These are phyloP conservation scores for Trichoderma arundinaceum DNA, from an alignment of 2,329 filamentous ascomycete genomes.

Conservation along the genomic window DNA sequence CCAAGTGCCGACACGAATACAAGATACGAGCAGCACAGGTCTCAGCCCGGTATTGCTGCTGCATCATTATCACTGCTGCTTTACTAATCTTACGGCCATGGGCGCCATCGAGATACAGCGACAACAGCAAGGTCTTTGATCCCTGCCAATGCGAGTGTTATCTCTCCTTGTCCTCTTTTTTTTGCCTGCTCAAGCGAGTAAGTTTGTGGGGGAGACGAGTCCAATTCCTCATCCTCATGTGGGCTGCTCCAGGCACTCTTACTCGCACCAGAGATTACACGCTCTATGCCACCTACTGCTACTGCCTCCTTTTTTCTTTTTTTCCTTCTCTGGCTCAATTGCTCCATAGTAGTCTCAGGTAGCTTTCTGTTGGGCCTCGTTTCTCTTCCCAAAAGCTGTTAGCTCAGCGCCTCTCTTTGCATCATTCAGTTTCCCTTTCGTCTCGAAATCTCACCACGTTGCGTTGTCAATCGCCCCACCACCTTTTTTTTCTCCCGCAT, in stretches of 20 bases:
- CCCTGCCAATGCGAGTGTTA: not conserved
- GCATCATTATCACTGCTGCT: no score
- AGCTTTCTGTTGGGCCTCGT: not conserved
- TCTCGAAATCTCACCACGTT: conserved; percentile 18
- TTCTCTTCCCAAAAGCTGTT: not conserved
- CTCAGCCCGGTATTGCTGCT: no score
- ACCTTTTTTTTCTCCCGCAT: conserved; percentile 7
- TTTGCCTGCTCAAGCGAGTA: not conserved
- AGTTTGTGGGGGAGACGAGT: not conserved
- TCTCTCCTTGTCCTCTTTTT: not conserved
- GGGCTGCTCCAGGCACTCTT: not conserved
- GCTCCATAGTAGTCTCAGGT: conserved; percentile 1
- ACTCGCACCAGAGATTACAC: conserved; percentile 2
- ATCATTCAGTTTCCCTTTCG: not conserved
- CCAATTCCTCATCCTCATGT: conserved; percentile 1
- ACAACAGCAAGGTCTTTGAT: not conserved
- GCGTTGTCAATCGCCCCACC: conserved; percentile 29
- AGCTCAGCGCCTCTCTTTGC: not conserved
- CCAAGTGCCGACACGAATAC: conserved; percentile 6
- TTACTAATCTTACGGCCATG: no score
- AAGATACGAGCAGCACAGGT: not conserved
- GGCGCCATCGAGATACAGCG: not conserved
- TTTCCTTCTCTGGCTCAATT: not conserved
- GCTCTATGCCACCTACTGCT: not conserved
- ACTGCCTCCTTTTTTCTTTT: not conserved